Evolutionary conservation across 306 rosid species (phyloP).

Genomic region (Canavalia gladiata): DNA sequence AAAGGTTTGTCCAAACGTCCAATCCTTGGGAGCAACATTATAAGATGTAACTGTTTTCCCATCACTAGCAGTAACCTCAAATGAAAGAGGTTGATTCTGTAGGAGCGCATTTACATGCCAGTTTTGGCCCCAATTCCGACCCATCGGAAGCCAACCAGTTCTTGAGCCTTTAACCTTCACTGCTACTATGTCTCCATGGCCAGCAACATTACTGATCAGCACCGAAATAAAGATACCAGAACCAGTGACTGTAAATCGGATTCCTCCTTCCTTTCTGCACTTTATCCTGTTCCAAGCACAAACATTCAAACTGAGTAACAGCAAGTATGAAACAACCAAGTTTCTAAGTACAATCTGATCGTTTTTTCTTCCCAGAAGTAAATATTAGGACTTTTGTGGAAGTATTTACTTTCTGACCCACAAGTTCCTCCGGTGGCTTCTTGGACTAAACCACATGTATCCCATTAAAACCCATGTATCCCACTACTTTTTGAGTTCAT

Average conservation of each 20-base stretch:
- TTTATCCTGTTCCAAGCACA: conserved; percentile 70
- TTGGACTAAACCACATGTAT: no score
- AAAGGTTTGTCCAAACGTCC: conserved; percentile 93
- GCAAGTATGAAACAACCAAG: conserved; percentile 13
- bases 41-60: conserved; percentile 77
- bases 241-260: conserved; percentile 75
- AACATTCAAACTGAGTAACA: conserved; percentile 29
- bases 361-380: not conserved
- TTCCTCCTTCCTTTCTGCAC: conserved; percentile 93
- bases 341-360: conserved; percentile 7
- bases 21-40: conserved; percentile 82
- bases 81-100: conserved; percentile 87
- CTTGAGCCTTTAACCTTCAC: conserved; percentile 92
- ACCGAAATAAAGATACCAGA: conserved; percentile 83
- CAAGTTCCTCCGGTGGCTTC: no score
- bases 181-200: conserved; percentile 74
- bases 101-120: conserved; percentile 90
- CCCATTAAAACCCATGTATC: not conserved
- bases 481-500: not conserved
- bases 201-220: conserved; percentile 88
- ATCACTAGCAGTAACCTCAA: conserved; percentile 79
- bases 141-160: conserved; percentile 99
- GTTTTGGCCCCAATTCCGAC: conserved; percentile 98
- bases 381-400: not conserved
- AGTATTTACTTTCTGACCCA: not conserved